A percentile compares a stretch with the other conserved stretches of the same genome.
Evolutionary conservation across 2,329 filamentous ascomycete species (phyloP).

Genomic region (Penicillium sp.): DNA sequence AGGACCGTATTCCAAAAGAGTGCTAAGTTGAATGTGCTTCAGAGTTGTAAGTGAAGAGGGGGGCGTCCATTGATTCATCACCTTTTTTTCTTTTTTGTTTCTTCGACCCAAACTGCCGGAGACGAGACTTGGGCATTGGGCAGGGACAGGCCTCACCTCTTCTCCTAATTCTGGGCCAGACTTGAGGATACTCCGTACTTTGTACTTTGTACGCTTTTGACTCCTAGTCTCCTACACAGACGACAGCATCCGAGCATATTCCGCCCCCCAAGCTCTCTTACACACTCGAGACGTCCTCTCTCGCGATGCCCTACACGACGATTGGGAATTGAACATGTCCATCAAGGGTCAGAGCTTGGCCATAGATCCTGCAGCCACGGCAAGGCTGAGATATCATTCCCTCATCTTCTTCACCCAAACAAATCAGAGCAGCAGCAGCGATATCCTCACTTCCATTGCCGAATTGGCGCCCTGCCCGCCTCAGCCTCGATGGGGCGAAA

Average conservation of each 20-base stretch:
- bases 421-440: background rate
- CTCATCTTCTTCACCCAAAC: background rate
- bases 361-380: background rate
- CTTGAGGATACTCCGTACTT: background rate
- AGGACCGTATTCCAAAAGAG: background rate
- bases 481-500: constrained; percentile 9
- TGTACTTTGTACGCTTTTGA: background rate
- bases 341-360: no score
- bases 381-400: background rate
- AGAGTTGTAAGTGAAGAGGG: background rate
- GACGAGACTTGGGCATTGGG: constrained; percentile 18
- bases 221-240: no score
- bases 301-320: no score
- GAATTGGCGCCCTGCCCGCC: background rate
- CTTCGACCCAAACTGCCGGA: constrained; percentile 27
- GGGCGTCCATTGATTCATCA: background rate
- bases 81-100: constrained; percentile 7
- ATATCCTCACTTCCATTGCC: background rate
- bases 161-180: background rate
- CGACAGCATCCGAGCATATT: background rate
- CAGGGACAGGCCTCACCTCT: constrained; percentile 16
- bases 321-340: no score
- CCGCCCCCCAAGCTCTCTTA: background rate
- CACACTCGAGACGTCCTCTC: background rate
- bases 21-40: background rate